Evolutionary conservation across 345 rosid species (phyloP), one percentile per base, ranked within the genome.

Genomic region (Eucalyptus regnans): DNA sequence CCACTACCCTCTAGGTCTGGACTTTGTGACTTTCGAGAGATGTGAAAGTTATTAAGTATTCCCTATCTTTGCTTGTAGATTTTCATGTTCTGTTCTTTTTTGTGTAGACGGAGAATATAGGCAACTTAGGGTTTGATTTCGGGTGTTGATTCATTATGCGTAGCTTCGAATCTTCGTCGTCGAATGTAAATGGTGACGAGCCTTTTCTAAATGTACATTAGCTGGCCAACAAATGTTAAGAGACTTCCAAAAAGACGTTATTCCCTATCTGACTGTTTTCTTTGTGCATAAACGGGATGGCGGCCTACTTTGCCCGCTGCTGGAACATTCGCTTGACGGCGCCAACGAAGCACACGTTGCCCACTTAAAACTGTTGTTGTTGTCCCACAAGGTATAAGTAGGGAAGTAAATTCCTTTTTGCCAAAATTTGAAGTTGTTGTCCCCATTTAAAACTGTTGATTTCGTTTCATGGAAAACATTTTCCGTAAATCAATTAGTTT

Each of bases 321-420:
- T 50, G 14, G 52, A 15, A 50, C 0, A 50, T 50, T 50, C 18
- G 0, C 52, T 50, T 6, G 52, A 50, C 3, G 7, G 1, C 3
- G 0, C 52, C 52, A 0, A 50, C 52, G 18, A 50, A 50, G 52
- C 52, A 15, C 18, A 7, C 7, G 1, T 50, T 50, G 7, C 52
- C 18, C 18, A 0, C 18, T 0, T 18, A 15, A 50, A 18, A 18
- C 52, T 50, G 52, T 50, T 15, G 15, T 5, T 50, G 52, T 3
- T 15, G 52, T 18, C 52, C 3, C 18, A 6, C 52, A 50, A 15
- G 52, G 1, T 50, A 0, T 6, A 6, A 50, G 52, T 50, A 50
- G 0, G 18, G 52, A 6, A 50, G 52, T 66, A 37, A 14, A 7
- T 51, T 66, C 17, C 20, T 66, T n/a, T 18, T 68, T 31, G 79